Percentiles rank a stretch among this genome's conserved stretches.
Evolutionary conservation across 2,329 filamentous ascomycete genomes (phyloP).

Genomic region (Zasmidium cellare): DNA sequence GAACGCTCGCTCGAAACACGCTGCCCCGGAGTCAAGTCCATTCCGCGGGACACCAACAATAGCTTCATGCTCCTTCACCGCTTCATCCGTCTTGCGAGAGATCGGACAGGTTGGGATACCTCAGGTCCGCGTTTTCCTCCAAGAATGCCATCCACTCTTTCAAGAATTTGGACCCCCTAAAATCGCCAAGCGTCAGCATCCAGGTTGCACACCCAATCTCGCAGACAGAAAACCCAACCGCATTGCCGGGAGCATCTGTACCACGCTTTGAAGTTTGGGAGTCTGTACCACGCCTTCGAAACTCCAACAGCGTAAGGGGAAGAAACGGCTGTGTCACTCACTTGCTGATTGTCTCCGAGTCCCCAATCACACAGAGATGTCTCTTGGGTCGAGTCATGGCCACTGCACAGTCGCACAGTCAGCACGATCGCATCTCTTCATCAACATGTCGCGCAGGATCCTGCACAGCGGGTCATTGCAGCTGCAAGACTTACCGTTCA

Average conservation of each 20-base stretch:
- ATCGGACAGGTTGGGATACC: constrained; percentile 73
- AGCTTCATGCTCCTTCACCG: background rate
- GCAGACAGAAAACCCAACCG: background rate
- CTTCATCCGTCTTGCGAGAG: constrained; percentile 29
- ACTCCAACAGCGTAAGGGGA: constrained; percentile 2
- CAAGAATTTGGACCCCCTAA: constrained; percentile 79
- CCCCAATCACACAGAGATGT: constrained; percentile 86
- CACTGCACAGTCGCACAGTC: constrained; percentile 55
- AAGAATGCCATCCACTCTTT: constrained; percentile 89
- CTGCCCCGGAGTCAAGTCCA: background rate
- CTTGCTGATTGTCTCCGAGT: constrained; percentile 89
- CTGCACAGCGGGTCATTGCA: background rate
- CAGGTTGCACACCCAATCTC: constrained; percentile 10
- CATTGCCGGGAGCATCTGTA: no score
- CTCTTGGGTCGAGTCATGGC: constrained; percentile 95
- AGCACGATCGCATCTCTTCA: background rate
- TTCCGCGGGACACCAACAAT: background rate
- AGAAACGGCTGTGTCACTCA: constrained; percentile 54
- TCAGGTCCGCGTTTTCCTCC: constrained; percentile 84
- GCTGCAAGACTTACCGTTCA: constrained; percentile 70
- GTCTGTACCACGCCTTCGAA: background rate
- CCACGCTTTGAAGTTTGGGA: no score
- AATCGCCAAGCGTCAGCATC: constrained; percentile 1
- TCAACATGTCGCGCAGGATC: background rate
- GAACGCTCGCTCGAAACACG: background rate